Evolutionary conservation across 2,329 filamentous ascomycete genomes (phyloP).

Genomic region (Trichoderma cornu-damae): DNA sequence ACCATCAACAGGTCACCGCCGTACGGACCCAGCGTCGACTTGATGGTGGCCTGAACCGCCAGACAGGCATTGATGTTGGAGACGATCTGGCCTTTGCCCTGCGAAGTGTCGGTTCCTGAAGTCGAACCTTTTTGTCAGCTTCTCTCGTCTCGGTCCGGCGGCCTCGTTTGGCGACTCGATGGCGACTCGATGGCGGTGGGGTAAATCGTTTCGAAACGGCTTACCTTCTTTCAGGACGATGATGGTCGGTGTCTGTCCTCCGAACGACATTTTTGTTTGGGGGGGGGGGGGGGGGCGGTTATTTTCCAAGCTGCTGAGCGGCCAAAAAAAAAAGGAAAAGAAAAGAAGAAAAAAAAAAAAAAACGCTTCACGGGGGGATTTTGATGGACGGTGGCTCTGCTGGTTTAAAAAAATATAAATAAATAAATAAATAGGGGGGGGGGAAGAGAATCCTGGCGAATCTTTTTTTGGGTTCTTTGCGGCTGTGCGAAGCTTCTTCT

Average conservation of each 20-base stretch:
- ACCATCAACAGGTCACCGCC: slow-evolving; percentile 95
- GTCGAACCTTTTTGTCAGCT: not conserved
- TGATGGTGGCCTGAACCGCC: slow-evolving; percentile 91
- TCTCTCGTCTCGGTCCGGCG: not conserved
- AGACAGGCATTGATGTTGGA: slow-evolving; percentile 99
- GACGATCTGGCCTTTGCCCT: slow-evolving; percentile 92
- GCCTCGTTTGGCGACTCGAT: slow-evolving; percentile 12
- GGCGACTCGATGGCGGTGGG: slow-evolving; percentile 35
- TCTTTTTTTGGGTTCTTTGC: slow-evolving; percentile 27
- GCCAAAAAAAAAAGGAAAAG: too few relatives aligned
- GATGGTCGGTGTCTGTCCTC: slow-evolving; percentile 94
- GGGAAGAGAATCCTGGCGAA: slow-evolving; percentile 17
- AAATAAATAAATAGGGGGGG: too few relatives aligned
- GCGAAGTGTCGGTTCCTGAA: slow-evolving; percentile 89
- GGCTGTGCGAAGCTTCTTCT: slow-evolving; percentile 32
- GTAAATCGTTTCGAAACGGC: slow-evolving; percentile 50
- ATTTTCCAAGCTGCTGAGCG: not conserved
- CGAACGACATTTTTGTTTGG: slow-evolving; percentile 94
- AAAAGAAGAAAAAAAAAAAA: not conserved
- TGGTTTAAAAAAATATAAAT: too few relatives aligned
- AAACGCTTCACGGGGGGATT: not conserved
- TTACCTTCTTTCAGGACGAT: slow-evolving; percentile 97
- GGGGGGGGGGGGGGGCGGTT: too few relatives aligned
- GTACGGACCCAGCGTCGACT: slow-evolving; percentile 92
- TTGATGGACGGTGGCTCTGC: slow-evolving; percentile 19